phyloP scores from a whole-genome alignment of 495 filamentous ascomycete species.

The Penicillium egyptiacum region DNA sequence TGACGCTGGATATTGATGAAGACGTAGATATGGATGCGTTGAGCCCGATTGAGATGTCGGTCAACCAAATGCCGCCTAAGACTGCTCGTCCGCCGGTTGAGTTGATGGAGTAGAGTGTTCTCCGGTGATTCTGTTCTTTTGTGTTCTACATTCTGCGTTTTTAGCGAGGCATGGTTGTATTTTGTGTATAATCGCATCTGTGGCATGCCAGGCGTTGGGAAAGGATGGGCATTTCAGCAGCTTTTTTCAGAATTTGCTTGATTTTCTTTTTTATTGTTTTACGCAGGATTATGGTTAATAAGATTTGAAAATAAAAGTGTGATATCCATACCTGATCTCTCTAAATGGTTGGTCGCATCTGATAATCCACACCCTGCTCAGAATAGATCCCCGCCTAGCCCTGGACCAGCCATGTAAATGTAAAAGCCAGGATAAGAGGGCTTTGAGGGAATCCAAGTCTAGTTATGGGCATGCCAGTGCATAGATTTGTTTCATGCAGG shows the following conservation, averaged over 20 bases:
- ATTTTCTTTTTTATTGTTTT: neutral
- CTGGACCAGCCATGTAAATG: neutral
- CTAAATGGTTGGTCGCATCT: neutral
- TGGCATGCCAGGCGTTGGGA: constrained; percentile 9
- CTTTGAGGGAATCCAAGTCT: neutral
- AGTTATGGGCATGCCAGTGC: too few species aligned
- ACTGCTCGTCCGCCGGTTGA: constrained; percentile 87
- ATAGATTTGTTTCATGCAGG: too few species aligned
- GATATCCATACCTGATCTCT: neutral
- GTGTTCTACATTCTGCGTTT: constrained; percentile 15
- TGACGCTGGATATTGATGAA: constrained; percentile 55
- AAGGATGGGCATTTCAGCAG: constrained; percentile 3
- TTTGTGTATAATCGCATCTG: constrained; percentile 17
- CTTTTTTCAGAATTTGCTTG: neutral
- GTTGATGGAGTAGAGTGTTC: constrained; percentile 61
- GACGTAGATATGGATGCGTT: constrained; percentile 35
- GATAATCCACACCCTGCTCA: neutral
- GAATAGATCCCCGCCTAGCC: neutral
- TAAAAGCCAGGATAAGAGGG: neutral
- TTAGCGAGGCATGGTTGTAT: constrained; percentile 17
- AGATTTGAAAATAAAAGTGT: neutral
- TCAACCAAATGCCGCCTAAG: constrained; percentile 64
- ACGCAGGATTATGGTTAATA: neutral
- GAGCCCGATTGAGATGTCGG: constrained; percentile 46
- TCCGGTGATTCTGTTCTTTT: constrained; percentile 3